Conservation (phyloP, 169 alveolate species). For the Babesia sp. region DNA sequence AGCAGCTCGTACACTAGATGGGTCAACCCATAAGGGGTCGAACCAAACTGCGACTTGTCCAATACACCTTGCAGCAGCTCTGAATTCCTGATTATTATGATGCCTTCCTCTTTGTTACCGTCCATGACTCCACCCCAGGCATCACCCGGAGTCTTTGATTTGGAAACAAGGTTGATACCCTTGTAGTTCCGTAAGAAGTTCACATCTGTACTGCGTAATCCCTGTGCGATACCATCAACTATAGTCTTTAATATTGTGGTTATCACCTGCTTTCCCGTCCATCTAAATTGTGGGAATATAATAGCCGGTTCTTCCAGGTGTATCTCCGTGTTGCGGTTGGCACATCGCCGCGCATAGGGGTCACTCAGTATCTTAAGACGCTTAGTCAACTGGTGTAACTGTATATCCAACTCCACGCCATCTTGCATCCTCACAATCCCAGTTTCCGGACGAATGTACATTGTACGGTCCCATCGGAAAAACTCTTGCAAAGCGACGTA, state of each 20-base stretch:
- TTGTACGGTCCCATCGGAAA: conserved; percentile 23
- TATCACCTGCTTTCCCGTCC: conserved; percentile 97
- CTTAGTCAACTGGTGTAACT: conserved; percentile 51
- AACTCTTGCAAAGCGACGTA: conserved; percentile 44
- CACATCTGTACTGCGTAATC: conserved; percentile 59
- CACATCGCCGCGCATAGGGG: conserved; percentile 49
- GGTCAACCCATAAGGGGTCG: conserved; percentile 92
- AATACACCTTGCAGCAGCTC: conserved; percentile 95
- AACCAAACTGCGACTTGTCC: conserved; percentile 96
- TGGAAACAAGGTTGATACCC: conserved; percentile 75
- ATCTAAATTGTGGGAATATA: conserved; percentile 88
- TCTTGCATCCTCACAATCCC: conserved; percentile 15
- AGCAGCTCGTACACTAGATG: conserved; percentile 92
- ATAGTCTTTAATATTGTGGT: conserved; percentile 77
- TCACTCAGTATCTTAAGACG: conserved; percentile 47
- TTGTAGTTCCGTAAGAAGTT: conserved; percentile 63
- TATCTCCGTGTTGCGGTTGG: conserved; percentile 8
- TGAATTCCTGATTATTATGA: conserved; percentile 81
- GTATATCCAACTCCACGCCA: conserved; percentile 29
- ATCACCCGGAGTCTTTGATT: conserved; percentile 85
- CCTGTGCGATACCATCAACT: conserved; percentile 75
- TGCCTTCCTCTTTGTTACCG: conserved; percentile 78
- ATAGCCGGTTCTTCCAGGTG: conserved; percentile 90
- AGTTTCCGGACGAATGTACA: conserved; percentile 30
- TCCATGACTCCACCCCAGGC: conserved; percentile 85